Evolutionary conservation across 257 asterid species (phyloP).

Genomic region (Galeopsis tetrahit): DNA sequence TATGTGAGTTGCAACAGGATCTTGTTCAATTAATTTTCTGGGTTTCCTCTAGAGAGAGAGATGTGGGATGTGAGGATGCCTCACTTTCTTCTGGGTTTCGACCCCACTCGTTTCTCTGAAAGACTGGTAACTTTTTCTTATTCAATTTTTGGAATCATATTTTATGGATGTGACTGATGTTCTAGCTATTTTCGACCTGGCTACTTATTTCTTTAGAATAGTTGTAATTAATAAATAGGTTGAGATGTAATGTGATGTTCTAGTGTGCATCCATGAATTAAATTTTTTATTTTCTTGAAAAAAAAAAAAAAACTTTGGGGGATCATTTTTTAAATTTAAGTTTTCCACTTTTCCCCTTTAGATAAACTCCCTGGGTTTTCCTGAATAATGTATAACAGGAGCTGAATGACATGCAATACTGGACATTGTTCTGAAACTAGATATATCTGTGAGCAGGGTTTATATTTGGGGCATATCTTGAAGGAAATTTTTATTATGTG

Average conservation of each 20-base stretch:
- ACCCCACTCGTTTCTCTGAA: conserved; percentile 63
- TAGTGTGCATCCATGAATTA: conserved; percentile 12
- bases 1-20: conserved; percentile 36
- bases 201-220: background rate
- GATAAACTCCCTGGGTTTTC: conserved; percentile 11
- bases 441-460: conserved; percentile 9
- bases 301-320: background rate
- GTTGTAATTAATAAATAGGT: background rate
- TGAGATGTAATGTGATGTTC: conserved; percentile 31
- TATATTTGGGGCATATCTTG: conserved; percentile 22
- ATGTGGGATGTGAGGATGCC: conserved; percentile 67
- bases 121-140: conserved; percentile 60
- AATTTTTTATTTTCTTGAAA: background rate
- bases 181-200: conserved; percentile 19
- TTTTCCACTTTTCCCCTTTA: background rate
- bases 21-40: conserved; percentile 15
- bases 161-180: conserved; percentile 11
- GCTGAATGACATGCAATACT: conserved; percentile 26
- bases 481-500: background rate
- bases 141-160: background rate
- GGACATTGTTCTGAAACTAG: too few species aligned
- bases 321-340: background rate
- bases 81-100: conserved; percentile 76
- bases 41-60: conserved; percentile 34
- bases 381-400: conserved; percentile 12